phyloP scores from a whole-genome alignment of 2,329 filamentous ascomycete genomes.

The Paecilomyces fulvus region DNA sequence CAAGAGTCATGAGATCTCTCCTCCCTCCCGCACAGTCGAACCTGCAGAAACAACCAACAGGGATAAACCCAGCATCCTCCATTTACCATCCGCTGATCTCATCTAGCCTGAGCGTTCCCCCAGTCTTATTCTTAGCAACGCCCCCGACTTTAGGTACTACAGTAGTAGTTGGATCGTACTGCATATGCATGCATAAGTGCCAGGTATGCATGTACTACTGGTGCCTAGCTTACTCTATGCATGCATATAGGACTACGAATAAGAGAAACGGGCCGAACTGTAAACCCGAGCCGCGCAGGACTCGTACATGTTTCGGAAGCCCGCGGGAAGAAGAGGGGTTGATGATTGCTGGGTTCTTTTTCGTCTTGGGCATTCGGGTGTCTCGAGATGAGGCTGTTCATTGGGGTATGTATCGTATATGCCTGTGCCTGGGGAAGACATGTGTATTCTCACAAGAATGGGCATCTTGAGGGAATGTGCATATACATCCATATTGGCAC shows the following conservation, averaged over 20 bases:
- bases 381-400: not conserved
- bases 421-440: not conserved
- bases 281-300: not conserved
- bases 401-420: not conserved
- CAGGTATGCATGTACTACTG: too few relatives aligned
- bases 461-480: not conserved
- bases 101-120: too few relatives aligned
- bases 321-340: not conserved
- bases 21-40: not conserved
- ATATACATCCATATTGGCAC: not conserved
- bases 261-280: not conserved
- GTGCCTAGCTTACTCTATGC: not conserved
- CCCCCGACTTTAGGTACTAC: too few relatives aligned
- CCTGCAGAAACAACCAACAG: not conserved
- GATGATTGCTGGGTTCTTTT: not conserved
- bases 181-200: too few relatives aligned
- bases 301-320: not conserved
- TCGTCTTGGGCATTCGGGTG: not conserved
- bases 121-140: too few relatives aligned
- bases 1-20: not conserved
- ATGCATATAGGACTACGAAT: not conserved
- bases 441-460: not conserved
- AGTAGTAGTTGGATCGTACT: too few relatives aligned
- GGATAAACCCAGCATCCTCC: not conserved
- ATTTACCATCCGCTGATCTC: not conserved